Base-by-base conservation (phyloP, 805 yeast genomes). In the Dipodascopsis uninucleata region DNA sequence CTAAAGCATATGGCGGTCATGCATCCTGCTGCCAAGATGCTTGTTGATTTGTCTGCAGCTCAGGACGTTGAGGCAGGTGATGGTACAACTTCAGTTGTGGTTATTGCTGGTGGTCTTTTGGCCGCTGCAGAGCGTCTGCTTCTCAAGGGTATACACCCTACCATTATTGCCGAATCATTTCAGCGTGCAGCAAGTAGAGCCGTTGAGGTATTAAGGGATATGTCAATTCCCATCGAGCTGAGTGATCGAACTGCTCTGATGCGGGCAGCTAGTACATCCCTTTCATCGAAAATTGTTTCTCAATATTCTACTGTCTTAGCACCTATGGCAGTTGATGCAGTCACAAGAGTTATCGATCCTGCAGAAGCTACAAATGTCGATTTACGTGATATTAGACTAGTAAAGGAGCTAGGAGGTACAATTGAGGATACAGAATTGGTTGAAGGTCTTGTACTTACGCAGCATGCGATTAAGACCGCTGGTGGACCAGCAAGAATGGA, bases 21-120 rank as follows among this genome's bases (percentile, higher is more conserved):
- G 63, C 98, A 93, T 64, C 99, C 99, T 2, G 99, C 96, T 1
- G 98, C 98, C 1, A 83, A 88, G 61, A 93, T 93, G 97, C 71
- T 79, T n/a, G 98, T 93, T 35, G 97, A 93, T 63, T 85, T 93
- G 22, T 83, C 95, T 48, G 96, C 89, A 32, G 97, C 98, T 1
- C 99, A 93, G 69, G 99, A 93, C 60, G 84, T 89, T 29, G 99
- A 89, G 67, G 98, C 97, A n/a, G 99, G 99, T 44, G 99, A 93
- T 64, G 99, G 99, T 54, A 93, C 99, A 26, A 93, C 99, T 0
- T 82, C 96, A 1, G 98, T 93, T 25, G 98, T 94, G 23, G 90
- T 93, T 43, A 73, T 93, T 52, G 86, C 97, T 4, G 99, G 98
- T 28, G 90, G 97, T 4, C 69, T 93, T 38, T 72, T 93, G 43